Conservation (phyloP, 2,329 filamentous ascomycete species). For the Colletotrichum trifolii region DNA sequence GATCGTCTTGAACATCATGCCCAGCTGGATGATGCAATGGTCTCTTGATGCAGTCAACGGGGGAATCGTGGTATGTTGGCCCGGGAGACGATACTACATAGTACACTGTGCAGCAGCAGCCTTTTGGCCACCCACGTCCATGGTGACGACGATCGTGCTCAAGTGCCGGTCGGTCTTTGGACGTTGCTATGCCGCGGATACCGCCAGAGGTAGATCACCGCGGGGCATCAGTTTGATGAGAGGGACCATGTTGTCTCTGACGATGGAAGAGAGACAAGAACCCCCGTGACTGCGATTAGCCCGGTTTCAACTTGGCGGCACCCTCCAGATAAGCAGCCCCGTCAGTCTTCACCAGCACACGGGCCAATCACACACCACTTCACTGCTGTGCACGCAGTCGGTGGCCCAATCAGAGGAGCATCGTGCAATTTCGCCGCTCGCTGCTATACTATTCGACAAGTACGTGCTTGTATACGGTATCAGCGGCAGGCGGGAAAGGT, state of each 20-base stretch:
- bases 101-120: no score
- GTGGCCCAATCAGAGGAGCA: conserved; percentile 6
- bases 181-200: conserved; percentile 24
- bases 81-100: neutral
- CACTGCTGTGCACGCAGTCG: no score
- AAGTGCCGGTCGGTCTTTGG: conserved; percentile 23
- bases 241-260: conserved; percentile 25
- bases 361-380: conserved; percentile 13
- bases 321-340: conserved; percentile 32
- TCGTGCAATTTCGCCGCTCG: neutral
- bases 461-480: no score
- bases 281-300: conserved; percentile 33
- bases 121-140: neutral
- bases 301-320: conserved; percentile 31
- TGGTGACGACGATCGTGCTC: conserved; percentile 14
- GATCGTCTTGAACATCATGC: no score
- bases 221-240: neutral
- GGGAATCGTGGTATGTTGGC: no score
- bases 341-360: conserved; percentile 11
- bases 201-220: conserved; percentile 4
- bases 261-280: conserved; percentile 35
- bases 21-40: no score
- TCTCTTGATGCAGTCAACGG: no score
- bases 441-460: no score
- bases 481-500: no score